Evolutionary conservation across 305 asterid genomes (phyloP), one percentile per base, ranked within the genome.

Genomic region (Rubia tinctorum): DNA sequence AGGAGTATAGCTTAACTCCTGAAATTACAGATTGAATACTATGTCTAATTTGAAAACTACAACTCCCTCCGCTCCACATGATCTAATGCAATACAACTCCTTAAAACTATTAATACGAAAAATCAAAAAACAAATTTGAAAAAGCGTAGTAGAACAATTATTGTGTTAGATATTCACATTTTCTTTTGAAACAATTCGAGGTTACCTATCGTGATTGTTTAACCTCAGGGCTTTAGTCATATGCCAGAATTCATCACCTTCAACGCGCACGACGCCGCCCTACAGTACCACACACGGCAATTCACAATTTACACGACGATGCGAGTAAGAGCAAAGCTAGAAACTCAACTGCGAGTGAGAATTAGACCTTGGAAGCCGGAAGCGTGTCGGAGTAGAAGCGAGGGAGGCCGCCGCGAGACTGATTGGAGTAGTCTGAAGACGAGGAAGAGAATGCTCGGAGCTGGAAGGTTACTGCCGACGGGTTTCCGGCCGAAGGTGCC

Each of bases 191-290:
- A 5, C 59, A 17, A 53, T 17, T 51, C 66, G 17, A 43, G 56
- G 18, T 69, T 89, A 93, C 99, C 96, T 94, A 76, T 91, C 99
- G 63, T 91, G 72, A 37, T 85, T 68, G 74, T 81, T 86, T 68
- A 94, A 82, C 72, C 99, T 80, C 61, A 94, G 80, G 78, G 91
- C 97, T 82, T 84, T 94, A 8, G 92, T 89, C 95, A 91, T 91
- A 83, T 94, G 99, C 96, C 96, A 91, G 88, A 87, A 90, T 73
- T 94, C 97, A 68, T 94, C 97, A 53, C 99, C 99, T 79, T 87
- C 79, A 72, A 94, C 87, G 34, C 89, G 94, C 60, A 94, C 95
- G 79, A 84, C 64, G 66, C 86, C 89, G 75, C 96, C 97, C 99
- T 93, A 85, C 81, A 81, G 75, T n/a, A 60, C 27, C 63, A 74